Evolutionary conservation across 2,329 filamentous ascomycete genomes (phyloP).

Genomic region (Fusarium heterosporum): DNA sequence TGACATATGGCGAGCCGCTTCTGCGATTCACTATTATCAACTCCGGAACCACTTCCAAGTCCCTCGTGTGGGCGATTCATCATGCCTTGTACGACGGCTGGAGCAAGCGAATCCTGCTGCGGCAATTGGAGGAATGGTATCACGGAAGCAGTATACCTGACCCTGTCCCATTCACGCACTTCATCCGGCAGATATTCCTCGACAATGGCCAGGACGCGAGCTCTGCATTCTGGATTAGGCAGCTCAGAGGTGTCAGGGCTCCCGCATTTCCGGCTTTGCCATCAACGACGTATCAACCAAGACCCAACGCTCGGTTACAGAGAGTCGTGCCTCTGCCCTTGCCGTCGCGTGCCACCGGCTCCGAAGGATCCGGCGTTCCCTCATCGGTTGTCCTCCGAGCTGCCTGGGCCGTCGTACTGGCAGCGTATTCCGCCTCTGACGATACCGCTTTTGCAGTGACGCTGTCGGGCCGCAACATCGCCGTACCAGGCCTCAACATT

Average conservation of each 20-base stretch:
- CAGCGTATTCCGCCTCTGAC: conserved; percentile 8
- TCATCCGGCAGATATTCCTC: conserved; percentile 14
- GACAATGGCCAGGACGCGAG: conserved; percentile 14
- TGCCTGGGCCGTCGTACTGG: conserved; percentile 13
- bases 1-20: conserved; percentile 15
- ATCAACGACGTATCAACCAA: conserved; percentile 14
- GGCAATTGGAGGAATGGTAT: conserved; percentile 11
- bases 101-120: conserved; percentile 14
- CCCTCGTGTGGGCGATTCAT: conserved; percentile 12
- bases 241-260: conserved; percentile 14
- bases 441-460: conserved; percentile 10
- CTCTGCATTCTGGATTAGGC: conserved; percentile 11
- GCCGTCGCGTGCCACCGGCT: conserved; percentile 10
- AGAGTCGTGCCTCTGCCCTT: conserved; percentile 14
- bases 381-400: conserved; percentile 9
- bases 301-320: conserved; percentile 14
- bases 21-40: conserved; percentile 13
- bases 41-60: conserved; percentile 11
- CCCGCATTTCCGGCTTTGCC: conserved; percentile 13
- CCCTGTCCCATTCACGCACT: conserved; percentile 10
- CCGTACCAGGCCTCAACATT: conserved; percentile 14
- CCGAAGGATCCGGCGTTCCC: conserved; percentile 10
- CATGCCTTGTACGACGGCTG: conserved; percentile 14
- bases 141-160: conserved; percentile 14
- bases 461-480: conserved; percentile 13